A percentile compares a stretch with the other conserved stretches of the same genome.
phyloP scores from a whole-genome alignment of 768 basidiomycete genomes.

The Serendipita sp. region DNA sequence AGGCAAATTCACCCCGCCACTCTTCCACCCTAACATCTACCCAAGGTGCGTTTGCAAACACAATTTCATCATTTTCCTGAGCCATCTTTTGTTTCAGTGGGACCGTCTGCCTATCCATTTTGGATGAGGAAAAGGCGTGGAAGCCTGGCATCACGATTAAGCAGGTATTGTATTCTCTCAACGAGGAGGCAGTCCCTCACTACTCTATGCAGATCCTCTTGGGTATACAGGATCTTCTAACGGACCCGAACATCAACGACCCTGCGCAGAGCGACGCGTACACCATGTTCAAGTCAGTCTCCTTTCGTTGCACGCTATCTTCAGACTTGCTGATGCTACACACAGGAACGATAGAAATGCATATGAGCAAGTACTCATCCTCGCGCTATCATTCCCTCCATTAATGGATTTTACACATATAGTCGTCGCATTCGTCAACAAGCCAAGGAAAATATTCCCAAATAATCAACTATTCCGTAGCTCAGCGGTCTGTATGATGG shows the following conservation, averaged over 20 bases:
- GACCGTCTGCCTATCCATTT: conserved; percentile 91
- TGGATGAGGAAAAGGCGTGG: conserved; percentile 99
- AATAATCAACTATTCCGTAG: conserved; percentile 31
- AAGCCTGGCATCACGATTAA: conserved; percentile 98
- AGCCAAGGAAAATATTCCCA: conserved; percentile 79
- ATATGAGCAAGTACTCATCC: conserved; percentile 57
- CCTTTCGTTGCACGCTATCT: conserved; percentile 2
- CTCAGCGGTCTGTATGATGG: background rate
- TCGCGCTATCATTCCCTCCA: background rate
- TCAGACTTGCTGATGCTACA: conserved; percentile 10
- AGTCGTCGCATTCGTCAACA: conserved; percentile 73
- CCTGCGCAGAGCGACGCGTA: conserved; percentile 98
- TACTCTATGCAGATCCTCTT: conserved; percentile 55
- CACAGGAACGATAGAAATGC: conserved; percentile 80
- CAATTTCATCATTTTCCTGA: background rate
- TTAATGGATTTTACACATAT: background rate
- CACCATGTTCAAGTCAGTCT: conserved; percentile 88
- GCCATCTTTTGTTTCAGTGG: conserved; percentile 26
- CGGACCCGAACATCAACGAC: conserved; percentile 93
- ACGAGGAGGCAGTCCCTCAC: background rate
- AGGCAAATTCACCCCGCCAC: conserved; percentile 94
- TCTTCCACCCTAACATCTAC: conserved; percentile 98
- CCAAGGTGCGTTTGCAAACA: conserved; percentile 41
- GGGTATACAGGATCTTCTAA: conserved; percentile 89
- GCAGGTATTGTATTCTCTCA: conserved; percentile 41